A percentile compares a stretch with the other conserved stretches of the same genome.
Evolutionary conservation across 1,139 yeast species (phyloP).

Genomic region (Casaregolazyma lundiana): DNA sequence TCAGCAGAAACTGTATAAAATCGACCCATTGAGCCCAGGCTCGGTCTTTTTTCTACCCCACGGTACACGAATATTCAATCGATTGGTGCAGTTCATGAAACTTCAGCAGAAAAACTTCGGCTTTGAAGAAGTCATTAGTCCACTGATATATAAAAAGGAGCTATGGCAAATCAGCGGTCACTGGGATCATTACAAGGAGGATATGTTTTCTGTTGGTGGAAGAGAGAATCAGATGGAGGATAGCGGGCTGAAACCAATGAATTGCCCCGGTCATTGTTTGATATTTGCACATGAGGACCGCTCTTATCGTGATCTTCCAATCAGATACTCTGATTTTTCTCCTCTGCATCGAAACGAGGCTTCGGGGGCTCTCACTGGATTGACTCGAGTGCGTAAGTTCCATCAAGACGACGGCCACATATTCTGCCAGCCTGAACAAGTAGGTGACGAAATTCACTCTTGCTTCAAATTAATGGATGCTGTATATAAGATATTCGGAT

Average conservation of each 20-base stretch:
- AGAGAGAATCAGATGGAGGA: slow-evolving; percentile 32
- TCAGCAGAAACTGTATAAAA: slow-evolving; percentile 65
- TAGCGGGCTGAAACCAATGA: slow-evolving; percentile 85
- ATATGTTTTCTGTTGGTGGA: slow-evolving; percentile 73
- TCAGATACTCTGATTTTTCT: slow-evolving; percentile 86
- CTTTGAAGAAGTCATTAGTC: slow-evolving; percentile 90
- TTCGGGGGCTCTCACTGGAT: slow-evolving; percentile 89
- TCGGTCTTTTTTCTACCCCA: slow-evolving; percentile 85
- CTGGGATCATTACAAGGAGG: slow-evolving; percentile 92
- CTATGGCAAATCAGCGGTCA: slow-evolving; percentile 94
- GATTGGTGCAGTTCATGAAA: slow-evolving; percentile 75
- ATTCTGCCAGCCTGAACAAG: slow-evolving; percentile 81
- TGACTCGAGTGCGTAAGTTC: slow-evolving; percentile 92
- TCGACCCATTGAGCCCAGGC: slow-evolving; percentile 81
- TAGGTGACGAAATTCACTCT: slow-evolving; percentile 68
- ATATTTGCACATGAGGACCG: slow-evolving; percentile 78
- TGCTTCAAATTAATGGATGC: slow-evolving; percentile 73
- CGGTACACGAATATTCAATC: slow-evolving; percentile 83
- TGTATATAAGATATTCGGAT: slow-evolving; percentile 75
- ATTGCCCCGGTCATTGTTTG: slow-evolving; percentile 96
- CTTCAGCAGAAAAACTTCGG: slow-evolving; percentile 77
- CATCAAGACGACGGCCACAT: slow-evolving; percentile 99
- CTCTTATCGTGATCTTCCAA: slow-evolving; percentile 85
- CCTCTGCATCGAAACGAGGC: slow-evolving; percentile 94
- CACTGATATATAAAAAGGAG: slow-evolving; percentile 77